phyloP scores from a whole-genome alignment of 1,284 basidiomycete species.

The Ustilago lituana region DNA sequence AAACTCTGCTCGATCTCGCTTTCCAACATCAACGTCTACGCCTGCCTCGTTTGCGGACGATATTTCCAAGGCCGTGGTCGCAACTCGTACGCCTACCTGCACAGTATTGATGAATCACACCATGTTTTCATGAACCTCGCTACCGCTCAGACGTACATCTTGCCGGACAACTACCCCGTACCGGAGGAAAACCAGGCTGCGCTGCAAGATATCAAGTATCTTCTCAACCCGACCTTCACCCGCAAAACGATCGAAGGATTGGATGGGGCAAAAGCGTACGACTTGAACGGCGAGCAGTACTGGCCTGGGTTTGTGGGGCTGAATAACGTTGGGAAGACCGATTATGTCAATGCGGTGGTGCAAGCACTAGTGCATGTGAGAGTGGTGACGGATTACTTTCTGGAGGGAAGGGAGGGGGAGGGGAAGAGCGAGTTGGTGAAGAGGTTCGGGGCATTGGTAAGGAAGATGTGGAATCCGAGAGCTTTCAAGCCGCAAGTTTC shows the following conservation, averaged over 20 bases:
- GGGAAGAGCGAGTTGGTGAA: constrained; percentile 78
- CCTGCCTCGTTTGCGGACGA: constrained; percentile 96
- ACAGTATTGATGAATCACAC: constrained; percentile 96
- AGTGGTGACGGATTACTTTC: constrained; percentile 81
- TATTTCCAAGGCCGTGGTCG: constrained; percentile 97
- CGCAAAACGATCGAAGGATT: constrained; percentile 72
- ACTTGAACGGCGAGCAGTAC: constrained; percentile 82
- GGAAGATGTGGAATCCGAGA: constrained; percentile 86
- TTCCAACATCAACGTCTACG: constrained; percentile 96
- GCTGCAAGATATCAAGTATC: constrained; percentile 89
- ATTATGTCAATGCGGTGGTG: constrained; percentile 96
- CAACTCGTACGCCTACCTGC: constrained; percentile 92
- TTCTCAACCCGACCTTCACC: constrained; percentile 83
- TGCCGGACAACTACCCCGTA: constrained; percentile 97
- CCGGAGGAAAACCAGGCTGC: constrained; percentile 79
- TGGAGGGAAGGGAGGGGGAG: constrained; percentile 28
- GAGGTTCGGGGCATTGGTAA: constrained; percentile 79
- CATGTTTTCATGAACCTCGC: constrained; percentile 97
- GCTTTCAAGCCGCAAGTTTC: constrained; percentile 92
- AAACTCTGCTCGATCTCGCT: constrained; percentile 96
- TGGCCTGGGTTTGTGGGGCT: constrained; percentile 93
- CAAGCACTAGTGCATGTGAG: constrained; percentile 91
- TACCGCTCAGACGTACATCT: constrained; percentile 91
- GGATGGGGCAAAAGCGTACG: constrained; percentile 71
- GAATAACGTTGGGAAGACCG: constrained; percentile 96